A percentile compares a stretch with the other conserved stretches of the same genome.
These are phyloP conservation scores for Kockiozyma suomiensis DNA, from an alignment of 805 yeast genomes.

Conservation along the genomic window DNA sequence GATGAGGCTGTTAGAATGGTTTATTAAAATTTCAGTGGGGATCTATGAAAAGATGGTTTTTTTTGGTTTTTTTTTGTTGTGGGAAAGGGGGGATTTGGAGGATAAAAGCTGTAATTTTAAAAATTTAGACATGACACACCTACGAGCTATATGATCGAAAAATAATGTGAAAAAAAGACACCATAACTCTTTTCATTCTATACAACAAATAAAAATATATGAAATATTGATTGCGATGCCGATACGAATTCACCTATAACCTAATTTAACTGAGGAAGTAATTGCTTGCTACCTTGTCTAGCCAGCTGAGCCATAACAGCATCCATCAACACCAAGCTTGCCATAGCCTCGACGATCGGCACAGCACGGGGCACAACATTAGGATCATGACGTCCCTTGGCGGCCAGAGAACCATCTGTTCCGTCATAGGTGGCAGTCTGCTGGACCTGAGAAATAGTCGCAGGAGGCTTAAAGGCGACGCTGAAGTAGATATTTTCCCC, in stretches of 20 bases:
- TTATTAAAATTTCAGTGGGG: not conserved
- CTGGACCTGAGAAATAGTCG: constrained; percentile 94
- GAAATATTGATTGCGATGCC: no score
- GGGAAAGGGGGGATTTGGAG: no score
- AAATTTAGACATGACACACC: no score
- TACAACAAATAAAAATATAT: not conserved
- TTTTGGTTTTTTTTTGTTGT: no score
- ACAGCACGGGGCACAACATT: constrained; percentile 98
- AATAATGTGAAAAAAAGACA: no score
- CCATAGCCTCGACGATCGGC: constrained; percentile 98
- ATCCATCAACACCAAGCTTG: constrained; percentile 92
- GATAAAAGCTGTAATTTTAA: no score
- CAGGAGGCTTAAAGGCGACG: constrained; percentile 97
- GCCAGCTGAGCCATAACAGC: constrained; percentile 81
- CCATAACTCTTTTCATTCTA: not conserved
- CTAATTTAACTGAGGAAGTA: constrained; percentile 1
- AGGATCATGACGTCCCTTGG: constrained; percentile 98
- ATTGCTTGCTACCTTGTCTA: constrained; percentile 58
- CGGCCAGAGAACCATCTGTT: constrained; percentile 80
- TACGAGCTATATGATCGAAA: no score
- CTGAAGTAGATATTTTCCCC: constrained; percentile 94
- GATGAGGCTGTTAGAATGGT: not conserved
- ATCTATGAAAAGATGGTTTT: not conserved
- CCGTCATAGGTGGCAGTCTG: constrained; percentile 88
- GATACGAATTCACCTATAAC: no score